Evolutionary conservation across 2,329 filamentous ascomycete species (phyloP).

Genomic region (Chrysosporium keratinophilum): DNA sequence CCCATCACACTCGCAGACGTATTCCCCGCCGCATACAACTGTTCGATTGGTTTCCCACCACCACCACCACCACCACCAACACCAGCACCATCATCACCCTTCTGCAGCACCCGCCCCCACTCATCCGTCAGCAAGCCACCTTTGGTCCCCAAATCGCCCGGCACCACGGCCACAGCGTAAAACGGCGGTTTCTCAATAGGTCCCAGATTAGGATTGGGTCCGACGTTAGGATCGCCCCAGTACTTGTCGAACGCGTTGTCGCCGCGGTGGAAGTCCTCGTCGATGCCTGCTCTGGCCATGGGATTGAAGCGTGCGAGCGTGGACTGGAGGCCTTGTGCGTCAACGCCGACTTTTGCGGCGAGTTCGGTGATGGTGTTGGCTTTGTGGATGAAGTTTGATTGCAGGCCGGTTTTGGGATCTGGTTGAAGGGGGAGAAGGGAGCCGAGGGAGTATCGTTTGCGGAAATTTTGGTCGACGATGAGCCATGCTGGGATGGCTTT

Average conservation of each 20-base stretch:
- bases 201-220: conserved; percentile 27
- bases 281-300: conserved; percentile 23
- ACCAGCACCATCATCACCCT: no score
- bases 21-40: conserved; percentile 31
- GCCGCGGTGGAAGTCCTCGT: conserved; percentile 29
- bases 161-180: conserved; percentile 28
- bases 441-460: conserved; percentile 23
- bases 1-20: conserved; percentile 29
- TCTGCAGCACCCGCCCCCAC: neutral
- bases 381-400: conserved; percentile 21
- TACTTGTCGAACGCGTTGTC: conserved; percentile 25
- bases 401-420: conserved; percentile 16
- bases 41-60: conserved; percentile 19
- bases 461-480: conserved; percentile 26
- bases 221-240: conserved; percentile 25
- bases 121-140: conserved; percentile 31
- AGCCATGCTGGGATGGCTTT: conserved; percentile 25
- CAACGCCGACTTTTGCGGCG: conserved; percentile 21
- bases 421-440: conserved; percentile 14
- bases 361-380: conserved; percentile 22
- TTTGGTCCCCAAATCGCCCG: conserved; percentile 33
- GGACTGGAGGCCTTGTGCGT: conserved; percentile 15
- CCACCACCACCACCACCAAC: conserved; percentile 20
- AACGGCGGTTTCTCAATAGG: conserved; percentile 23
- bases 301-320: conserved; percentile 26